Evolutionary conservation across 169 alveolate species (phyloP).

Genomic region (Cyclospora cayetanensis): DNA sequence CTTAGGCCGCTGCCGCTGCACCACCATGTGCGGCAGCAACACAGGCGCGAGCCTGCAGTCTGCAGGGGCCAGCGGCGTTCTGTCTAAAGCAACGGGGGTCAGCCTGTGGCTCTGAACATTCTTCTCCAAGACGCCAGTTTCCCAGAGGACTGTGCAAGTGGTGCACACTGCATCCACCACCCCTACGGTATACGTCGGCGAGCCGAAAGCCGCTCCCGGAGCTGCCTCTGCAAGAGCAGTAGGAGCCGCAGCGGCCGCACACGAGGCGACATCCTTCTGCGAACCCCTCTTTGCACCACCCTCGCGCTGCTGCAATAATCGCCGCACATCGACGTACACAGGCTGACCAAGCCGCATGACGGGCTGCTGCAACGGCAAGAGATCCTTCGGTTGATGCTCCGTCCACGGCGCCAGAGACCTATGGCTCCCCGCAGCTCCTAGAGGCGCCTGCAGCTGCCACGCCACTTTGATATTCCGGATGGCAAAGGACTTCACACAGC

Average conservation of each 20-base stretch:
- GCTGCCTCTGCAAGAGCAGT: background rate
- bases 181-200: constrained; percentile 3
- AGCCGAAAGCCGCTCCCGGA: background rate
- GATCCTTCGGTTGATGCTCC: background rate
- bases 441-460: constrained; percentile 51
- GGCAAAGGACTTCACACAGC: constrained; percentile 50
- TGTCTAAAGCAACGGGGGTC: constrained; percentile 25
- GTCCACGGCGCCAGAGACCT: background rate
- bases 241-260: background rate
- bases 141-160: constrained; percentile 11
- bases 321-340: constrained; percentile 21
- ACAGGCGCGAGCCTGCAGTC: constrained; percentile 7
- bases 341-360: constrained; percentile 54
- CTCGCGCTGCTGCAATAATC: background rate
- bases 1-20: background rate
- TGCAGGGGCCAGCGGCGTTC: constrained; percentile 14
- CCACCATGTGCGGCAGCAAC: constrained; percentile 57
- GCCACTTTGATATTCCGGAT: constrained; percentile 33
- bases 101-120: background rate
- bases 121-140: background rate
- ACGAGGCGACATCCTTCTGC: background rate
- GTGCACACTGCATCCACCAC: background rate
- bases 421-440: background rate
- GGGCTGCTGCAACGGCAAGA: constrained; percentile 51
- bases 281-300: background rate